phyloP scores from a whole-genome alignment of 2,329 filamentous ascomycete species.

The Fusarium annulatum region DNA sequence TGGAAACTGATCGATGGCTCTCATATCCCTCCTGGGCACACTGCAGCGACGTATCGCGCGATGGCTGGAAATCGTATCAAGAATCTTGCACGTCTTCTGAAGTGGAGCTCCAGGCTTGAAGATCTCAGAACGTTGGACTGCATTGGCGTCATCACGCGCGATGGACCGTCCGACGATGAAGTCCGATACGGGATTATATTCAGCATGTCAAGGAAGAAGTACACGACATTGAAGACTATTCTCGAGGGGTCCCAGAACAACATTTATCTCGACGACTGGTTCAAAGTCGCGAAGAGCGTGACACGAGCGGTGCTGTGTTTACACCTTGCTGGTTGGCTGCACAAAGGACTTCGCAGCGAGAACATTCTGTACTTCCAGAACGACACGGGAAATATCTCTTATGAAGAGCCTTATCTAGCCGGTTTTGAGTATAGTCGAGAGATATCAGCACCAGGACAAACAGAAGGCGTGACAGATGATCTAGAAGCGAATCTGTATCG shows the following conservation, averaged over 20 bases:
- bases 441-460: neutral
- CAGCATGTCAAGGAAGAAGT: neutral
- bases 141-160: neutral
- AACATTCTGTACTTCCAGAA: neutral
- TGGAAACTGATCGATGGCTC: neutral
- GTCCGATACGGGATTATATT: neutral
- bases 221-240: neutral
- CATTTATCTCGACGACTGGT: neutral
- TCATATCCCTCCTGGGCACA: neutral
- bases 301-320: neutral
- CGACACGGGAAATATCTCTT: accelerated
- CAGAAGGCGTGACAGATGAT: neutral
- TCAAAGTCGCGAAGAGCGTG: neutral
- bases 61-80: neutral
- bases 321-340: neutral
- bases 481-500: neutral
- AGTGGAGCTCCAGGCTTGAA: neutral
- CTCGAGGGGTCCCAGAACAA: neutral
- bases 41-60: neutral
- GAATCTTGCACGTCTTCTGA: neutral
- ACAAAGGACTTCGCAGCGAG: neutral
- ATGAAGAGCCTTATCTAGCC: neutral
- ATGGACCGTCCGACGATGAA: neutral
- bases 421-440: neutral
- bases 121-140: neutral